Base-by-base conservation (phyloP, 441 rosid genomes). In the Populus hybrid region DNA sequence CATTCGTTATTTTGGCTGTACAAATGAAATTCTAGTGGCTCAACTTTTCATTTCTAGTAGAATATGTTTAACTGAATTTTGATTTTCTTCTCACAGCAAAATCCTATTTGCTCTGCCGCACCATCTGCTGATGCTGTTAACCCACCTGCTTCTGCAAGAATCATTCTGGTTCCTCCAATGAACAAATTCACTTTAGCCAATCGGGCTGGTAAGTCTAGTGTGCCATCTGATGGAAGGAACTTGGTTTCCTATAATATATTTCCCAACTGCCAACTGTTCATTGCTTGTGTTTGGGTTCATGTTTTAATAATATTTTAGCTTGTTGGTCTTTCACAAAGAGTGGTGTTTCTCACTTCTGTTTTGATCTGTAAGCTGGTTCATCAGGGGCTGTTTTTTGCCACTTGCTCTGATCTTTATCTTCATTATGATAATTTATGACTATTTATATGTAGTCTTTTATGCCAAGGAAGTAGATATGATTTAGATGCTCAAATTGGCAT, bases 171-270 rank as follows among this genome's bases (percentile, higher is more conserved):
- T 73, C 74, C 86, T 81, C 65, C 77, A 4, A 74, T 80, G 23
- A 77, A 72, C 82, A 88, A 81, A 78, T 65, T 73, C 46, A 34
- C 84, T 36, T 83, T 79, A 81, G 80, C 80, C 65, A 80, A 78
- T 87, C 91, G 79, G 82, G 72, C 79, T 18, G 87, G 92, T 90
- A 83, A 70, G 77, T 71, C 69, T 73, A 24, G 69, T 54, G 64
- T 36, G 28, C 26, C 0, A 61, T 40, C 26, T 57, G 50, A 18
- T 66, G 70, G 16, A 18, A 50, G 73, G 40, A 73, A 46, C 67
- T 32, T 36, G 26, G 35, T 34, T 57, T 73, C 34, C 36, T n/a
- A 6, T 36, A 10, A 46, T 38, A 34, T 64, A 65, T 5, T 66
- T 66, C 70, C n/a, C 20, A 6, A 3, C 73, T 66, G 77, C 77